Conservation (phyloP, 352 stramenopile genomes). For the Stephanocyclus meneghinianus region DNA sequence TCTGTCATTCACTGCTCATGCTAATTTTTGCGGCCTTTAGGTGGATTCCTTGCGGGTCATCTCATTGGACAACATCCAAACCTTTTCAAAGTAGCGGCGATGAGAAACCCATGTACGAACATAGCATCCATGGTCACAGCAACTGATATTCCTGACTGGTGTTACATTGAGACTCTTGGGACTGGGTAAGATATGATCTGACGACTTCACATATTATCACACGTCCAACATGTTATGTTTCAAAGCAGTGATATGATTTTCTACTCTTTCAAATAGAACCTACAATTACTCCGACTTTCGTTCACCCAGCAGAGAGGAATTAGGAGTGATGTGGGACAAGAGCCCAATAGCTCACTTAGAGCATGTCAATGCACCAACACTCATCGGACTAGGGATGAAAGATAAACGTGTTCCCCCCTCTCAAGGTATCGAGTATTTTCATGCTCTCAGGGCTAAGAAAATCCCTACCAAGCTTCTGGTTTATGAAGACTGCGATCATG, state of each 20-base stretch:
- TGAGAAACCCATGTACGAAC: constrained; percentile 91
- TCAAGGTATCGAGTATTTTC: constrained; percentile 91
- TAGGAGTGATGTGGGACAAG: constrained; percentile 87
- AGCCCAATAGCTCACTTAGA: constrained; percentile 85
- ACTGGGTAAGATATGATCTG: constrained; percentile 29
- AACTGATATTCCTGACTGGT: constrained; percentile 97
- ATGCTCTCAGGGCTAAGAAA: constrained; percentile 81
- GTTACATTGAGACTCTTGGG: constrained; percentile 86
- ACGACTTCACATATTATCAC: constrained; percentile 9
- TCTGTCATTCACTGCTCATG: not conserved
- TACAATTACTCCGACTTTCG: constrained; percentile 88
- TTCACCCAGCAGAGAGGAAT: constrained; percentile 63
- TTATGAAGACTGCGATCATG: constrained; percentile 74
- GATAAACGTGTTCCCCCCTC: constrained; percentile 82
- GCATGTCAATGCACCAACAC: constrained; percentile 87
- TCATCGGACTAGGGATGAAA: constrained; percentile 89
- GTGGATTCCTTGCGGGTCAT: constrained; percentile 90
- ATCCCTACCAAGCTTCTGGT: constrained; percentile 83
- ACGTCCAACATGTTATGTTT: not conserved
- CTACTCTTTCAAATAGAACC: constrained; percentile 12
- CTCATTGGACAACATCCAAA: constrained; percentile 91
- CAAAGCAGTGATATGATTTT: too few species aligned
- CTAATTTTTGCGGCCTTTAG: constrained; percentile 10
- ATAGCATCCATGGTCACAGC: constrained; percentile 90
- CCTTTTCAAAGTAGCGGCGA: constrained; percentile 89